These are phyloP conservation scores for Amesomyces nigricolor DNA, from an alignment of 2,329 filamentous ascomycete genomes.

Conservation along the genomic window DNA sequence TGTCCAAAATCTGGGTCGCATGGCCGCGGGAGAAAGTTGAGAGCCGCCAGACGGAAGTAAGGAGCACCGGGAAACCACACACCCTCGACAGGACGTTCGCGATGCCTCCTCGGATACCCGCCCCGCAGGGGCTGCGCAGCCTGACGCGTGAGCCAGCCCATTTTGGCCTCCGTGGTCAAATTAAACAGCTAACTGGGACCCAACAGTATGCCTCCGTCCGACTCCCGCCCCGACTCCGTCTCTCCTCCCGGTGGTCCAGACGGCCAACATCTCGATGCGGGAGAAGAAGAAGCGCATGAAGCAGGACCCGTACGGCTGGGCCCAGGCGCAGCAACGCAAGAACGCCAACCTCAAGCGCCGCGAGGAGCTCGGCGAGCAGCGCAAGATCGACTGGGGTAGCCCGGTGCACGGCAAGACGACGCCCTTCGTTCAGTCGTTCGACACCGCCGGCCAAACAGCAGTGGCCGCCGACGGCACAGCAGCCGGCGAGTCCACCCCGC, in stretches of 20 bases:
- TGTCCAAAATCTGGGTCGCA: slow-evolving; percentile 25
- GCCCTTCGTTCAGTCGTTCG: slow-evolving; percentile 77
- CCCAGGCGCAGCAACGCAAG: slow-evolving; percentile 77
- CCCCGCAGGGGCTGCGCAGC: slow-evolving; percentile 53
- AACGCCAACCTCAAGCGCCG: slow-evolving; percentile 74
- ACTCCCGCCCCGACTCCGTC: slow-evolving; percentile 38
- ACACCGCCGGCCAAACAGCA: slow-evolving; percentile 51
- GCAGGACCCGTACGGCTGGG: slow-evolving; percentile 75
- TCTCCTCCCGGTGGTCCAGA: slow-evolving; percentile 56
- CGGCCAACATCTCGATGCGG: slow-evolving; percentile 56
- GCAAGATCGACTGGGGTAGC: slow-evolving; percentile 63
- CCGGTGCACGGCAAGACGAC: slow-evolving; percentile 74
- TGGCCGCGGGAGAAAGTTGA: slow-evolving; percentile 20
- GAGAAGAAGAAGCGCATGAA: slow-evolving; percentile 62
- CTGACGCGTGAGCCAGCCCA: slow-evolving; percentile 50
- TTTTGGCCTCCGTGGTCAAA: not conserved
- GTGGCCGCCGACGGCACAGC: slow-evolving; percentile 39
- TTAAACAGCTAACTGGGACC: slow-evolving; percentile 1
- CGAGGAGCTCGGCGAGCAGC: slow-evolving; percentile 59
- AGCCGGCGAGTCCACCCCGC: slow-evolving; percentile 36
- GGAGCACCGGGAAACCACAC: slow-evolving; percentile 9
- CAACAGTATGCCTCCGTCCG: slow-evolving; percentile 57
- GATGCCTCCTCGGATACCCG: slow-evolving; percentile 64
- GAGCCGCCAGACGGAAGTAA: slow-evolving; percentile 9
- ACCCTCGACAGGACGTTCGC: slow-evolving; percentile 24